Evolutionary conservation across 768 basidiomycete genomes (phyloP), one percentile per base, ranked within the genome.

Genomic region (Auricularia sp.): DNA sequence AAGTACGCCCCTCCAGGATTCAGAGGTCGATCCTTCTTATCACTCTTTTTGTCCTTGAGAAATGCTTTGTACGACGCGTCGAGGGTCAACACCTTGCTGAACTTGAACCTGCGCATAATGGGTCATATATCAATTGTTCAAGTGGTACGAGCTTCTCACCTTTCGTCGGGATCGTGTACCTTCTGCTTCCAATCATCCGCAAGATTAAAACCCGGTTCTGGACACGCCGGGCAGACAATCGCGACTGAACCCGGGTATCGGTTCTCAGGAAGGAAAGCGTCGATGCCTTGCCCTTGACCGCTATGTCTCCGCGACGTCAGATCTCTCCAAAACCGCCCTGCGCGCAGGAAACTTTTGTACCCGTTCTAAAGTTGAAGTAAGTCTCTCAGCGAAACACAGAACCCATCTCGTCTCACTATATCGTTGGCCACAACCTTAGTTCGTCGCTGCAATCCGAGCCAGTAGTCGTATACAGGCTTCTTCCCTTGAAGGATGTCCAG

Each of bases 151-250:
- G 47, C 47, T 16, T 5, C 21, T 16, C 21, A 51, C 47, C 47
- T 51, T 10, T 51, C 47, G 47, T 16, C 18, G 21, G 7, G 47
- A 18, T 51, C 47, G 5, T 51, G 10, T 5, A 51, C 14, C 10
- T 18, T 10, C 47, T 36, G 14, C 18, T 43, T 14, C 60, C 64
- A 61, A 23, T 44, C 39, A 4, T 62, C 60, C 11, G 59, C 14
- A 4, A 64, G 54, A 34, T 58, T 70, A 56, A 36, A 62, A 12
- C 14, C 61, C 23, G 61, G 64, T 59, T 33, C 64, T 63, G 11
- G 35, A 36, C 8, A 68, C 12, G 51, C 64, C 62, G 64, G 66
- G 68, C 7, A 67, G 53, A 18, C 60, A 44, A 33, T 43, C 61
- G 23, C 61, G 65, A 12, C 67, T 62, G 34, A 61, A 16, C 18